Evolutionary conservation across 2,329 filamentous ascomycete species (phyloP).

Genomic region (Venturia effusa): DNA sequence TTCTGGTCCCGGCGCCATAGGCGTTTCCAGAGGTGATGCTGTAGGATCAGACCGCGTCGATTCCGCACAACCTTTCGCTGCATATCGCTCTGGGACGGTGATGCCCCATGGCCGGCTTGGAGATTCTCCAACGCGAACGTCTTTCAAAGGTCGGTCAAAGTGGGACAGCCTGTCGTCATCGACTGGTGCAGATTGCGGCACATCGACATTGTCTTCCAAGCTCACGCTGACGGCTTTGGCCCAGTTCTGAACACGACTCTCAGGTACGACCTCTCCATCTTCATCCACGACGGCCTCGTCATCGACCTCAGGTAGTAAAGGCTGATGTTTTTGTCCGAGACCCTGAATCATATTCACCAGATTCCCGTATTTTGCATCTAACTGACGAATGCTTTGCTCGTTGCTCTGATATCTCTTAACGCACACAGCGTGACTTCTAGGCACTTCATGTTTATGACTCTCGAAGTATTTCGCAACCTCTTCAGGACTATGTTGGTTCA

Average conservation of each 20-base stretch:
- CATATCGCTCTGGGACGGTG: constrained; percentile 53
- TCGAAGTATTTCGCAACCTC: constrained; percentile 91
- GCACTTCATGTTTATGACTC: constrained; percentile 88
- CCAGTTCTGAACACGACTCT: constrained; percentile 66
- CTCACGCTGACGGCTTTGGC: constrained; percentile 62
- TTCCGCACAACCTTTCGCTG: constrained; percentile 13
- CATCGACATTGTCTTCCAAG: constrained; percentile 31
- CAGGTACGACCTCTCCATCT: constrained; percentile 31
- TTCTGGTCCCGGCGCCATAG: constrained; percentile 17
- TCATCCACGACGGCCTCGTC: constrained; percentile 33
- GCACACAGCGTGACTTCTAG: constrained; percentile 86
- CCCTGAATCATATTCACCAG: constrained; percentile 91
- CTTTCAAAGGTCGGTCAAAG: constrained; percentile 77
- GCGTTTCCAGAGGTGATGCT: constrained; percentile 31
- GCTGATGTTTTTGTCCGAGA: constrained; percentile 75
- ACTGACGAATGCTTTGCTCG: constrained; percentile 70
- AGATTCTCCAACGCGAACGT: constrained; percentile 86
- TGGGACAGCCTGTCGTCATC: constrained; percentile 56
- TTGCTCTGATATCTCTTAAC: constrained; percentile 82
- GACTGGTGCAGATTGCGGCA: constrained; percentile 30
- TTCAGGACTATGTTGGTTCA: constrained; percentile 86
- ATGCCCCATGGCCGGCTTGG: constrained; percentile 93
- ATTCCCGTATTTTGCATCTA: constrained; percentile 90
- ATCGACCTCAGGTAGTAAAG: constrained; percentile 57
- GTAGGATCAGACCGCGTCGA: constrained; percentile 31